Evolutionary conservation across 148 eudicot species (phyloP).

Genomic region (Vaccinium darrowii): DNA sequence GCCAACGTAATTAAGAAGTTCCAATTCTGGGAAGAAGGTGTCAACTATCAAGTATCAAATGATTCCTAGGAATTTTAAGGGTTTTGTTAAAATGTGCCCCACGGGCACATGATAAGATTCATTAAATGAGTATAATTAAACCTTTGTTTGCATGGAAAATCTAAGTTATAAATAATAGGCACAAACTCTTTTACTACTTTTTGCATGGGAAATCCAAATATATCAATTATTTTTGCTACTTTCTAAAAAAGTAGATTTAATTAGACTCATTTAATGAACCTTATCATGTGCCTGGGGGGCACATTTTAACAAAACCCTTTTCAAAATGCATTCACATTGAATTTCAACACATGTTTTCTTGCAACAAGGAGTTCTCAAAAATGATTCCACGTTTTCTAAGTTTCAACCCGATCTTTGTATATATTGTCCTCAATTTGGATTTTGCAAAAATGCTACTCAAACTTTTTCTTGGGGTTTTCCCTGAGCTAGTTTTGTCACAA

Average conservation of each 20-base stretch:
- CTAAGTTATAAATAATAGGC: too few relatives aligned
- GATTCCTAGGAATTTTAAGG: background rate
- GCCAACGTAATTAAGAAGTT: background rate
- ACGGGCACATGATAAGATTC: too few relatives aligned
- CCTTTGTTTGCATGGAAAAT: too few relatives aligned
- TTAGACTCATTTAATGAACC: too few relatives aligned
- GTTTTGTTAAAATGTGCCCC: too few relatives aligned
- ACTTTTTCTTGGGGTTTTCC: background rate
- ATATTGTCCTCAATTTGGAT: background rate
- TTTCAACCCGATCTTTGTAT: background rate
- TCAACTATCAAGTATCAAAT: background rate
- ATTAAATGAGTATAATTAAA: too few relatives aligned
- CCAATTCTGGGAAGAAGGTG: background rate
- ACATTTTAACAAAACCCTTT: background rate
- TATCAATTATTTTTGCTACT: too few relatives aligned
- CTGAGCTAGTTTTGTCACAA: background rate
- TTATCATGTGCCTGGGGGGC: too few relatives aligned
- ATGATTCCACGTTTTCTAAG: background rate
- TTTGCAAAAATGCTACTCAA: background rate
- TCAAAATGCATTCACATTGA: background rate
- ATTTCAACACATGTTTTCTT: background rate
- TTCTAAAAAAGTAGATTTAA: too few relatives aligned
- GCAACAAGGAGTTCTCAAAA: background rate
- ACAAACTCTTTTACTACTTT: too few relatives aligned
- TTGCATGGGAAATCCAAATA: too few relatives aligned